These are phyloP conservation scores for Wickerhamomyces tratensis DNA, from an alignment of 805 yeast species.

Conservation along the genomic window DNA sequence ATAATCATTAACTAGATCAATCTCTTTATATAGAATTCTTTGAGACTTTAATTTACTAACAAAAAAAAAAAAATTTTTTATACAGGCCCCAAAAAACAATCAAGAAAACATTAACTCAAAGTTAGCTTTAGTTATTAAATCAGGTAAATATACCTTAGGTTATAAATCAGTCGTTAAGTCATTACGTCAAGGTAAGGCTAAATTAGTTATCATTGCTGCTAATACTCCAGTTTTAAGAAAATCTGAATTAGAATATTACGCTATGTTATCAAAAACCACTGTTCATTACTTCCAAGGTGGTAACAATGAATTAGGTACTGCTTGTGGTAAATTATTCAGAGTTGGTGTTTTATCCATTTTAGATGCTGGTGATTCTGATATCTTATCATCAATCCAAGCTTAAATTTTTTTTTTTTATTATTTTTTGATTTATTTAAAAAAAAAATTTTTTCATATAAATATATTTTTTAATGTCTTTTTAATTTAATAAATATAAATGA, in stretches of 20 bases:
- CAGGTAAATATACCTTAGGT: slow-evolving; percentile 99
- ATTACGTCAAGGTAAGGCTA: slow-evolving; percentile 97
- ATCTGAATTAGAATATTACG: slow-evolving; percentile 99
- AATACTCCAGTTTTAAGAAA: slow-evolving; percentile 99
- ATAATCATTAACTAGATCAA: too few species aligned
- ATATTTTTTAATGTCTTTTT: too few species aligned
- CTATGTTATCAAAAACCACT: slow-evolving; percentile 97
- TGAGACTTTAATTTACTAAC: slow-evolving; percentile 27
- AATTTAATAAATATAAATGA: too few species aligned
- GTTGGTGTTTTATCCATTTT: slow-evolving; percentile 94
- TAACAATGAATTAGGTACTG: slow-evolving; percentile 99
- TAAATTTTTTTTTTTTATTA: slow-evolving; percentile 3
- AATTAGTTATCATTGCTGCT: slow-evolving; percentile 95
- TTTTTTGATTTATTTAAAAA: too few species aligned
- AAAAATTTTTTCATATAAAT: too few species aligned
- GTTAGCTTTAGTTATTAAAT: slow-evolving; percentile 95
- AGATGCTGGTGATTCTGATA: slow-evolving; percentile 99
- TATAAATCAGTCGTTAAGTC: slow-evolving; percentile 98
- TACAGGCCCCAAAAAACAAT: slow-evolving; percentile 90
- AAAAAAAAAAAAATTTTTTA: slow-evolving; percentile 2
- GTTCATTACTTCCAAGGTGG: slow-evolving; percentile 99
- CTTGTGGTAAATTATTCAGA: slow-evolving; percentile 99
- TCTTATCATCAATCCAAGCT: slow-evolving; percentile 49
- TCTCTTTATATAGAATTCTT: not conserved
- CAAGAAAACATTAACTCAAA: slow-evolving; percentile 96